These are phyloP conservation scores for Hemisphaericaspora xylanilytica DNA, from an alignment of 1,139 yeast genomes.

Conservation along the genomic window DNA sequence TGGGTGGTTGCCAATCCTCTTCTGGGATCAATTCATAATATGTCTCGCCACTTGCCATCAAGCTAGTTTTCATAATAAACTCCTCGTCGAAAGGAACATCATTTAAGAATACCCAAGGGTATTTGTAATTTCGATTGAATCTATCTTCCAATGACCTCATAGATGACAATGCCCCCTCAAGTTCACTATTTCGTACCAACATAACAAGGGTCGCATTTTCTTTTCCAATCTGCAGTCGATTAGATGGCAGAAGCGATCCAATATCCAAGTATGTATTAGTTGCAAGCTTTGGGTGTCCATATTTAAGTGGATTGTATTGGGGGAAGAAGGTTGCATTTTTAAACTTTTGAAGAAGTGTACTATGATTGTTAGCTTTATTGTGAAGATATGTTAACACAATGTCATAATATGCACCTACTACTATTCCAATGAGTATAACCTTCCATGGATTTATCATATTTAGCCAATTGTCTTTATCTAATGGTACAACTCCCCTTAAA, in stretches of 20 bases:
- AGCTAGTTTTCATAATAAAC: conserved; percentile 55
- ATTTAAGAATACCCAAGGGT: conserved; percentile 48
- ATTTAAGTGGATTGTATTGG: conserved; percentile 11
- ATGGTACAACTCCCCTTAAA: neutral
- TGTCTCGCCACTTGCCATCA: conserved; percentile 83
- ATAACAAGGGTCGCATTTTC: conserved; percentile 54
- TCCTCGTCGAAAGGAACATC: conserved; percentile 43
- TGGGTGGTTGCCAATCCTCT: conserved; percentile 45
- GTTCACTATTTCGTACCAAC: conserved; percentile 44
- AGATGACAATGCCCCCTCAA: conserved; percentile 40
- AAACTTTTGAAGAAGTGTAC: neutral
- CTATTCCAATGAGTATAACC: neutral
- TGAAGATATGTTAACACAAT: neutral
- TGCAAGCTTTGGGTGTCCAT: conserved; percentile 33
- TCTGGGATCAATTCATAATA: conserved; percentile 43
- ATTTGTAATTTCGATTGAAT: conserved; percentile 43
- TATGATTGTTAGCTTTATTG: neutral
- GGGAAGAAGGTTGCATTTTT: neutral
- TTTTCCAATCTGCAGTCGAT: conserved; percentile 35
- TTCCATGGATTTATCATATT: neutral
- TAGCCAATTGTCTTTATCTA: no score
- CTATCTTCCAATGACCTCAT: conserved; percentile 48
- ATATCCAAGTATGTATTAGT: conserved; percentile 42
- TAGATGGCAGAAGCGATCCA: conserved; percentile 19
- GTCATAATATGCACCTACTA: neutral